Conservation (phyloP, 148 eudicot species). For the Mesembryanthemum crystallinum region DNA sequence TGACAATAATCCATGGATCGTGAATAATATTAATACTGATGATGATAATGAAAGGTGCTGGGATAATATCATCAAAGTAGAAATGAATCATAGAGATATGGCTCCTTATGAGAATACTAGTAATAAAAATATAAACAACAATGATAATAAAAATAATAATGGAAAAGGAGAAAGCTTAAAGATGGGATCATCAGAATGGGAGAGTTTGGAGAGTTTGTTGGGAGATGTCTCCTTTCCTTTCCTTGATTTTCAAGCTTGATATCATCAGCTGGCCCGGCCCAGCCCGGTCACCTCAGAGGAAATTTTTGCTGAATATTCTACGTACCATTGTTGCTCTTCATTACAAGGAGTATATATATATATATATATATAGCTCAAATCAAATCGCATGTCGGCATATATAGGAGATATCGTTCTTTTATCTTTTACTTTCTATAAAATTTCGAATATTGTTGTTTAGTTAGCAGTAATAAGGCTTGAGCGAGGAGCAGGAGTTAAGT, state of each 20-base stretch:
- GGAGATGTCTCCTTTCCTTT: conserved; percentile 62
- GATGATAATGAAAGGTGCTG: conserved; percentile 2
- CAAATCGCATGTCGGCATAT: not conserved
- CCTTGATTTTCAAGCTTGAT: conserved; percentile 59
- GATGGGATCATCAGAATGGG: conserved; percentile 59
- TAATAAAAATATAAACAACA: not conserved
- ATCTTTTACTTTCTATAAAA: no score
- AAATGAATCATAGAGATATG: not conserved
- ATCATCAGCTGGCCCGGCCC: not conserved
- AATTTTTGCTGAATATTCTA: conserved; percentile 2
- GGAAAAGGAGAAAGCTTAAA: conserved; percentile 46
- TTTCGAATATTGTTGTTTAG: no score
- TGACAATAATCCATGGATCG: not conserved
- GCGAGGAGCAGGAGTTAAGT: not conserved
- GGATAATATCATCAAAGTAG: conserved; percentile 7
- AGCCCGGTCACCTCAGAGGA: not conserved
- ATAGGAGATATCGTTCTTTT: no score
- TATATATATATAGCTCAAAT: no score
- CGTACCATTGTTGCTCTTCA: not conserved
- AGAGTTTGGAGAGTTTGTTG: conserved; percentile 70
- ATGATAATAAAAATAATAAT: conserved; percentile 13
- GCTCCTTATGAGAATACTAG: conserved; percentile 17
- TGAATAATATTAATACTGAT: not conserved
- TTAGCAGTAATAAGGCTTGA: not conserved
- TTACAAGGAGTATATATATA: no score